These are phyloP conservation scores for Metarhizium humberi DNA, from an alignment of 2,329 filamentous ascomycete species.

Conservation along the genomic window DNA sequence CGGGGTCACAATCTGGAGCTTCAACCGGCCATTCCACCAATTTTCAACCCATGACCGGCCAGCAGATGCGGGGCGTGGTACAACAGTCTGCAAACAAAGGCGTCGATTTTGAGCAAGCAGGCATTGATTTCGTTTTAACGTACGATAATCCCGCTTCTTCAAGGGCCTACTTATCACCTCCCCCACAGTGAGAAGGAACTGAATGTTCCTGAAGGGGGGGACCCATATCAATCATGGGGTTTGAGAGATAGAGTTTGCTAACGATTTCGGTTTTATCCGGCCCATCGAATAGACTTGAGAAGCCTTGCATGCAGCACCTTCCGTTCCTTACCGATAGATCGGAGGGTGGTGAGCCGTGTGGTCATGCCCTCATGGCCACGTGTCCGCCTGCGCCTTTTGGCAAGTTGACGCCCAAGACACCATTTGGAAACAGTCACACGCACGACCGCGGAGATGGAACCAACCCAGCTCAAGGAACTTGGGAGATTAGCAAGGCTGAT, in stretches of 20 bases:
- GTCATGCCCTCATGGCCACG: slow-evolving; percentile 88
- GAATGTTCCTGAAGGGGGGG: slow-evolving; percentile 3
- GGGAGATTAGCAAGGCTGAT: slow-evolving; percentile 68
- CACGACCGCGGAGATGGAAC: slow-evolving; percentile 17
- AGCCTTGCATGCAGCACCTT: slow-evolving; percentile 86
- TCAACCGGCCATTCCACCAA: slow-evolving; percentile 21
- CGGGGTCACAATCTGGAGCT: slow-evolving; percentile 32
- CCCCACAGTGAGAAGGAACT: slow-evolving; percentile 36
- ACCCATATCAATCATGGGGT: slow-evolving; percentile 9
- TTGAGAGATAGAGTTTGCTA: slow-evolving; percentile 26
- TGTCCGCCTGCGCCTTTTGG: slow-evolving; percentile 64
- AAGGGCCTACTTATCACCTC: slow-evolving; percentile 58
- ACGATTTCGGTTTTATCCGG: slow-evolving; percentile 29
- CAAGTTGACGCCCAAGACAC: slow-evolving; percentile 38
- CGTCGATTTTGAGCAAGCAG: slow-evolving; percentile 70
- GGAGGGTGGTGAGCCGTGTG: slow-evolving; percentile 59
- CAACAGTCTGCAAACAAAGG: slow-evolving; percentile 25
- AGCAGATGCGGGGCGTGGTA: slow-evolving; percentile 19
- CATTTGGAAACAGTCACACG: slow-evolving; percentile 39
- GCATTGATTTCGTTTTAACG: slow-evolving; percentile 87
- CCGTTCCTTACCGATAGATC: slow-evolving; percentile 62
- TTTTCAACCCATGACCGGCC: slow-evolving; percentile 19
- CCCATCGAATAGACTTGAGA: slow-evolving; percentile 63
- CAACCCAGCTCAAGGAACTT: slow-evolving; percentile 57
- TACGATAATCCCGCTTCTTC: slow-evolving; percentile 54